phyloP scores from a whole-genome alignment of 2,329 filamentous ascomycete genomes.

The Botrytis pseudocinerea region DNA sequence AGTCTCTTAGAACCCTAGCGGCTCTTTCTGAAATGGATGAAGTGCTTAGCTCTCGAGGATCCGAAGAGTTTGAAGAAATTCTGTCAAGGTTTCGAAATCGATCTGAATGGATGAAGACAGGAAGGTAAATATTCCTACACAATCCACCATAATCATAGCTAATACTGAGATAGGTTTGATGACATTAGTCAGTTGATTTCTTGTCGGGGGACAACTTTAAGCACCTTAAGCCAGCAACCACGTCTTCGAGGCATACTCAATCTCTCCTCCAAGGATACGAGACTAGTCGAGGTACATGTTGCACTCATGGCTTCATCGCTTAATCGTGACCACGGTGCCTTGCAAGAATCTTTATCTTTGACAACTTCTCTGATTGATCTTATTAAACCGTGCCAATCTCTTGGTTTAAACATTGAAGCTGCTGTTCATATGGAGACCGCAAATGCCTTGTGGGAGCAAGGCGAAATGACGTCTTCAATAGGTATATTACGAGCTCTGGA shows the following conservation, averaged over 20 bases:
- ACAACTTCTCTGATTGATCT: conserved; percentile 81
- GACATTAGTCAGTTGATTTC: conserved; percentile 81
- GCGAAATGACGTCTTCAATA: conserved; percentile 86
- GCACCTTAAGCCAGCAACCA: conserved; percentile 71
- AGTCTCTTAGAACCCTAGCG: conserved; percentile 63
- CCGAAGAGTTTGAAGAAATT: conserved; percentile 60
- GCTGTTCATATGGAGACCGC: conserved; percentile 80
- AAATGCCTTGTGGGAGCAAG: conserved; percentile 90
- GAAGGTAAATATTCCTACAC: conserved; percentile 57
- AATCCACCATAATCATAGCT: not conserved
- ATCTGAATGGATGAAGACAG: conserved; percentile 77
- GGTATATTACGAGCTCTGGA: conserved; percentile 79
- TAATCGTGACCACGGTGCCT: conserved; percentile 75
- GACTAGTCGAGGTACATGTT: conserved; percentile 73
- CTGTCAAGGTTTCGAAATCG: conserved; percentile 65
- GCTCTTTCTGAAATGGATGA: conserved; percentile 81
- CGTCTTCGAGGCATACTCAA: conserved; percentile 61
- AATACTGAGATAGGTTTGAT: conserved; percentile 57
- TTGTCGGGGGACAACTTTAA: conserved; percentile 79
- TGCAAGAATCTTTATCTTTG: conserved; percentile 84
- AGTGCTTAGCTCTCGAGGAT: conserved; percentile 61
- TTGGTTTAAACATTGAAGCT: conserved; percentile 76
- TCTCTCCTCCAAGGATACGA: conserved; percentile 62
- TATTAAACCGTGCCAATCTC: conserved; percentile 63
- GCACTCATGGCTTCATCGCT: conserved; percentile 74